Percentiles rank a stretch among this genome's conserved stretches.
These are phyloP conservation scores for Metschnikowia matae DNA, from an alignment of 805 yeast species.

Conservation along the genomic window DNA sequence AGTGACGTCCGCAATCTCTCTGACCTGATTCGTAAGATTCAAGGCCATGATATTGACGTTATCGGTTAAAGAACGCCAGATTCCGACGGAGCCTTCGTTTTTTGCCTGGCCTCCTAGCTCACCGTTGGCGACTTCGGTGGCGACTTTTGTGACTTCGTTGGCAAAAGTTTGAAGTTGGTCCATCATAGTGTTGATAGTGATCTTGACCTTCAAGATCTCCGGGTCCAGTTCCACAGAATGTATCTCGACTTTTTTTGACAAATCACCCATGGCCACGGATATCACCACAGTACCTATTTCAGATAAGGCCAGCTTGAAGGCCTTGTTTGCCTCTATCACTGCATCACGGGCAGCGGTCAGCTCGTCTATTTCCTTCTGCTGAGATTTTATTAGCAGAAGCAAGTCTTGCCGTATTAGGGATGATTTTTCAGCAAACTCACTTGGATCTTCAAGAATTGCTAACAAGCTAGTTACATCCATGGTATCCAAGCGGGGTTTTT, in stretches of 20 bases:
- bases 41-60: constrained; percentile 87
- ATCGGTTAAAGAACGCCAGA: constrained; percentile 81
- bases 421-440: constrained; percentile 25
- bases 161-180: constrained; percentile 81
- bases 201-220: constrained; percentile 73
- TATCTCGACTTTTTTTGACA: constrained; percentile 73
- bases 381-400: constrained; percentile 25
- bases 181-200: constrained; percentile 85
- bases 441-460: constrained; percentile 38
- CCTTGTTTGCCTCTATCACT: constrained; percentile 54
- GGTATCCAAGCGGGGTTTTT: constrained; percentile 18
- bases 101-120: constrained; percentile 87
- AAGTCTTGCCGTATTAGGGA: constrained; percentile 30
- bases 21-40: constrained; percentile 62
- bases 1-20: constrained; percentile 88
- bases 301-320: constrained; percentile 64
- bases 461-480: constrained; percentile 34
- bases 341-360: constrained; percentile 32
- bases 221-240: constrained; percentile 73
- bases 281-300: constrained; percentile 85
- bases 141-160: constrained; percentile 75
- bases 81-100: constrained; percentile 79
- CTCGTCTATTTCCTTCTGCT: constrained; percentile 25
- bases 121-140: constrained; percentile 88
- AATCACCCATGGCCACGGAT: constrained; percentile 85